Base-by-base conservation (phyloP, 2,329 filamentous ascomycete genomes). In the Capronia coronata region DNA sequence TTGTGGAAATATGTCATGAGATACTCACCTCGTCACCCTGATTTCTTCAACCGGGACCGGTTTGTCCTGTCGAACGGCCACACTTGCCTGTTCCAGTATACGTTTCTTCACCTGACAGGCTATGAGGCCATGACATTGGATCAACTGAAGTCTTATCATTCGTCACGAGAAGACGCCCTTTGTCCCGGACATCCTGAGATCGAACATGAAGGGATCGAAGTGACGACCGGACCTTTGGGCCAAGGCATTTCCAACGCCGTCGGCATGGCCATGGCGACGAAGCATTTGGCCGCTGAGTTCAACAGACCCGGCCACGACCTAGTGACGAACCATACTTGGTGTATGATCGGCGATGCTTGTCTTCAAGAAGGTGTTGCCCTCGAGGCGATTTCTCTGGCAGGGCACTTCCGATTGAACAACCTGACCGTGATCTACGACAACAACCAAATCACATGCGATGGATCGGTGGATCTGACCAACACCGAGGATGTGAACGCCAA, bases 31-130 rank as follows among this genome's bases (percentile, higher is more conserved):
- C 65, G 67, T n/a, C 73, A 74, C 34, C 74, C 76, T 7, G 60
- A 70, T 35, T 83, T 68, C 62, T 81, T 82, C 68, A 80, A 83
- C 62, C 70, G 79, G 29, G 79, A 83, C 57, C 73, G 78, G 18
- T 82, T 83, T 58, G 75, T 83, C 5, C 68, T 83, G 9, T 82
- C 78, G 18, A 83, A 82, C 56, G 79, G 67, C n/a, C 76, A 79
- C 56, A 71, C 73, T 1, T 76, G 75, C 57, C 65, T 79, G 18
- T 78, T 77, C 53, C 73, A 77, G 49, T 79, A 80, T 62, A 62
- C 66, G 0, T 74, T 79, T 52, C 64, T 77, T 7, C 74, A 80
- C 51, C 68, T 80, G 8, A 66, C 67, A 1, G 77, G 77, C 39
- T 79, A 77, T 64, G 71, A 73, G 52, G 63, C 64, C 51, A 77